These are phyloP conservation scores for Melampsora americana DNA, from an alignment of 1,284 basidiomycete species.

Conservation along the genomic window DNA sequence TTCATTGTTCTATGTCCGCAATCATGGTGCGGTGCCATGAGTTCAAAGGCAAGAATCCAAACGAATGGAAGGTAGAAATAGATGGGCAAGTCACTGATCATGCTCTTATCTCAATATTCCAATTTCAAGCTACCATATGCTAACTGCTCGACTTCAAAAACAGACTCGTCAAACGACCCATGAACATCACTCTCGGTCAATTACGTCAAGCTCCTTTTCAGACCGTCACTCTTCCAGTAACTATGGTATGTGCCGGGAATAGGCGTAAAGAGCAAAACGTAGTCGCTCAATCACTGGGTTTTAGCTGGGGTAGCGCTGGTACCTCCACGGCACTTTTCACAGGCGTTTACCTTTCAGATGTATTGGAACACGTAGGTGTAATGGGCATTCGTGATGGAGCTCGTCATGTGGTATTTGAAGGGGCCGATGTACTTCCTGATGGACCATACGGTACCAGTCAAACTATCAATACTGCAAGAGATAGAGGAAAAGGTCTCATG, in stretches of 20 bases:
- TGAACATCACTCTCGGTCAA: slow-evolving; percentile 58
- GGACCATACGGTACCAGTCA: slow-evolving; percentile 68
- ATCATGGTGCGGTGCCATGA: slow-evolving; percentile 66
- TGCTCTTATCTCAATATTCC: not conserved
- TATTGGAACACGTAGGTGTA: slow-evolving; percentile 57
- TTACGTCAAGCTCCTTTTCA: slow-evolving; percentile 59
- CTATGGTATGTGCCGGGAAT: slow-evolving; percentile 68
- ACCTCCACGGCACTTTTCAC: slow-evolving; percentile 67
- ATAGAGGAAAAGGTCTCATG: slow-evolving; percentile 62
- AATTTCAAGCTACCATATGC: not conserved
- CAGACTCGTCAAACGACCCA: slow-evolving; percentile 57
- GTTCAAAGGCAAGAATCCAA: slow-evolving; percentile 56
- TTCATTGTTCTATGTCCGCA: slow-evolving; percentile 66
- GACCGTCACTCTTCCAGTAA: slow-evolving; percentile 65
- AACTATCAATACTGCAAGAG: slow-evolving; percentile 59
- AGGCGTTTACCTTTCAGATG: slow-evolving; percentile 64
- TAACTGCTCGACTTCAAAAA: not conserved
- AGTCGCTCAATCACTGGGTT: slow-evolving; percentile 63
- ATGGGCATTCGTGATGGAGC: slow-evolving; percentile 53
- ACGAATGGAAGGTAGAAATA: slow-evolving; percentile 61
- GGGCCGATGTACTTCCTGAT: slow-evolving; percentile 63
- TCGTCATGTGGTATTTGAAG: slow-evolving; percentile 66
- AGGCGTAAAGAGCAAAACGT: slow-evolving; percentile 68
- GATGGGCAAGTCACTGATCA: slow-evolving; percentile 54
- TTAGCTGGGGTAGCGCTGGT: slow-evolving; percentile 61